Evolutionary conservation across 2,329 filamentous ascomycete genomes (phyloP).

Genomic region (Mariannaea elegans): DNA sequence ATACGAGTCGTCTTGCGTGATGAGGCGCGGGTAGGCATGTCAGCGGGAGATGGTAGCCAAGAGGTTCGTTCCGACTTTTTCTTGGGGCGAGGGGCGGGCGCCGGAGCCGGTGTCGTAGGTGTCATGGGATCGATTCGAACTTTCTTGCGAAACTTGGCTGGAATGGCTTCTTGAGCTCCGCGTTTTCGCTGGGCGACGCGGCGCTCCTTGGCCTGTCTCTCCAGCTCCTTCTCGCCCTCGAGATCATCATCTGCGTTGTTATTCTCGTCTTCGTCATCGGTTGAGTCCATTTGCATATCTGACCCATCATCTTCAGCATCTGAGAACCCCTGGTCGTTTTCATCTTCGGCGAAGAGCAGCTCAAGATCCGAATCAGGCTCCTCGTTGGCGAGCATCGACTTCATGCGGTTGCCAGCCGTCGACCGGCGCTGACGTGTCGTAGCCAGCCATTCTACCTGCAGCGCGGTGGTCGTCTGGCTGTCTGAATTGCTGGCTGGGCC

Average conservation of each 20-base stretch:
- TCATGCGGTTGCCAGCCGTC: slow-evolving; percentile 86
- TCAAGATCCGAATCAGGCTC: slow-evolving; percentile 75
- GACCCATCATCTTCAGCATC: slow-evolving; percentile 73
- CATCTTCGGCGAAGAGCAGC: slow-evolving; percentile 78
- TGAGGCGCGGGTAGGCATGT: slow-evolving; percentile 67
- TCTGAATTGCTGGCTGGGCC: slow-evolving; percentile 45
- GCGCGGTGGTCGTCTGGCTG: slow-evolving; percentile 47
- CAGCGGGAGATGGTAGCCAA: slow-evolving; percentile 64
- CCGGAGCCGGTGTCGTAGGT: slow-evolving; percentile 45
- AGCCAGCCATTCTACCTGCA: slow-evolving; percentile 72
- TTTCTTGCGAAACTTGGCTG: slow-evolving; percentile 76
- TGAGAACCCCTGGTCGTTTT: slow-evolving; percentile 73
- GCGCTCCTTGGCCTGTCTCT: slow-evolving; percentile 77
- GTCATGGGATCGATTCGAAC: slow-evolving; percentile 72
- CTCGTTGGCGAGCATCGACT: slow-evolving; percentile 78
- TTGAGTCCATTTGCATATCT: slow-evolving; percentile 87
- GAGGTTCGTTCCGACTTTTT: slow-evolving; percentile 69
- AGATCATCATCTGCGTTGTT: slow-evolving; percentile 72
- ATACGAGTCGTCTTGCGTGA: slow-evolving; percentile 65
- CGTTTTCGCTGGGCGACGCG: slow-evolving; percentile 76
- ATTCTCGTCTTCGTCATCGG: slow-evolving; percentile 83
- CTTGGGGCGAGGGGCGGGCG: slow-evolving; percentile 60
- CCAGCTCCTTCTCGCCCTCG: slow-evolving; percentile 87
- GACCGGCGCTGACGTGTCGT: slow-evolving; percentile 78
- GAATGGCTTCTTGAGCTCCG: slow-evolving; percentile 79